Base-by-base conservation (phyloP, 345 rosid genomes). In the Salix purpurea region DNA sequence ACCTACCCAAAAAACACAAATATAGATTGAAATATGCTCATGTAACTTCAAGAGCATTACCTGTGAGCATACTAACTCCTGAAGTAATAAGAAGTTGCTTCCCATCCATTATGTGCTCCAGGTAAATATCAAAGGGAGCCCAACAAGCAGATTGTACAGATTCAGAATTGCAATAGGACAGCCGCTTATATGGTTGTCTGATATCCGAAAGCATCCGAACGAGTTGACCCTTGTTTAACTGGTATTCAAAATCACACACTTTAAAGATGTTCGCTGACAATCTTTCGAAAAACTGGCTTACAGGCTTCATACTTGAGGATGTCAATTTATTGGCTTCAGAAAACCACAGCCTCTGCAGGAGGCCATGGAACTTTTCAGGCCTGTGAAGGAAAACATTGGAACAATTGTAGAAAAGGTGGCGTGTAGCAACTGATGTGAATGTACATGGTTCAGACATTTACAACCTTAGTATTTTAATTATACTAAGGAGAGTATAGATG, bases 61-160 rank as follows among this genome's bases (percentile, higher is more conserved):
- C 89, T 54, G 87, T 60, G 67, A 88, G 89, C 37, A 85, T 46
- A 73, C 70, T 74, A 66, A 83, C 76, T 24, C 87, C 82, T 69
- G 93, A 86, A 69, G 81, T 82, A 56, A 83, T 65, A 74, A 84
- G 83, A 74, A 90, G 90, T 76, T 87, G 90, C 76, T 67, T 87
- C 65, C 86, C 91, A 56, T 88, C 91, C 91, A 90, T 80, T 56
- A 87, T 83, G 73, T 80, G 83, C 86, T 90, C 93, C 88, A 88
- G 82, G 70, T 78, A 88, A 62, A 88, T 82, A 79, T 88, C 93
- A 83, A 88, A 86, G 44, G 82, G 70, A 79, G 83, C 88, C 93
- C 93, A 90, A 77, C 88, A 87, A 60, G 84, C 79, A 76, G 87
- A 84, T 61, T 78, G 81, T 46, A 80, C 79, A 79, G 81, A 80